Conservation (phyloP, 495 filamentous ascomycete genomes). For the Aspergillus coremiiformis region DNA sequence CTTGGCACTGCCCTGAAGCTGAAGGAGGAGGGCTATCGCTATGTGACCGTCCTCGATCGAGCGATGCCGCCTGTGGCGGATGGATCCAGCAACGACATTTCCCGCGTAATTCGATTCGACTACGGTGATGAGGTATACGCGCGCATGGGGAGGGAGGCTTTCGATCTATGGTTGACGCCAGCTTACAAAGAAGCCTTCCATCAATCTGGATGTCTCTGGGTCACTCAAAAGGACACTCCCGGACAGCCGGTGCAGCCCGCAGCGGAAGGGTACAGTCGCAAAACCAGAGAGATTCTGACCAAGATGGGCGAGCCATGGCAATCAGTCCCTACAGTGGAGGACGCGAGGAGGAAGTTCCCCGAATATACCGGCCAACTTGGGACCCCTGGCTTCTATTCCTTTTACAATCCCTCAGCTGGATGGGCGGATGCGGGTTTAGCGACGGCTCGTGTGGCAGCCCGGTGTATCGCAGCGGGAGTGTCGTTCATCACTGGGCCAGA, state of each 20-base stretch:
- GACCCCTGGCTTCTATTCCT: slow-evolving; percentile 56
- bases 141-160: slow-evolving; percentile 55
- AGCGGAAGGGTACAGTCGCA: slow-evolving; percentile 29
- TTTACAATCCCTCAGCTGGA: slow-evolving; percentile 59
- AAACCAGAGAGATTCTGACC: slow-evolving; percentile 32
- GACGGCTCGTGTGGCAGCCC: slow-evolving; percentile 48
- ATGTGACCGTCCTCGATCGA: slow-evolving; percentile 60
- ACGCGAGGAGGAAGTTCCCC: slow-evolving; percentile 37
- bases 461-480: slow-evolving; percentile 25
- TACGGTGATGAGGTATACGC: slow-evolving; percentile 64
- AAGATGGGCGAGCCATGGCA: slow-evolving; percentile 32
- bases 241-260: slow-evolving; percentile 36
- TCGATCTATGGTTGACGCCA: slow-evolving; percentile 53
- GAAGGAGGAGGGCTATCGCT: slow-evolving; percentile 40
- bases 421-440: slow-evolving; percentile 70
- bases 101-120: slow-evolving; percentile 64
- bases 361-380: slow-evolving; percentile 32
- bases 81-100: slow-evolving; percentile 58
- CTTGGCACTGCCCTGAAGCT: slow-evolving; percentile 55
- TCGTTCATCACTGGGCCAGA: slow-evolving; percentile 24
- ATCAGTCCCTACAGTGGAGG: slow-evolving; percentile 26
- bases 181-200: slow-evolving; percentile 30
- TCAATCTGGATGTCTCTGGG: slow-evolving; percentile 23
- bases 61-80: slow-evolving; percentile 50
- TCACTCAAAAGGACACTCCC: slow-evolving; percentile 18